phyloP scores from a whole-genome alignment of 2,329 filamentous ascomycete species.

The Fusarium cicatricum region DNA sequence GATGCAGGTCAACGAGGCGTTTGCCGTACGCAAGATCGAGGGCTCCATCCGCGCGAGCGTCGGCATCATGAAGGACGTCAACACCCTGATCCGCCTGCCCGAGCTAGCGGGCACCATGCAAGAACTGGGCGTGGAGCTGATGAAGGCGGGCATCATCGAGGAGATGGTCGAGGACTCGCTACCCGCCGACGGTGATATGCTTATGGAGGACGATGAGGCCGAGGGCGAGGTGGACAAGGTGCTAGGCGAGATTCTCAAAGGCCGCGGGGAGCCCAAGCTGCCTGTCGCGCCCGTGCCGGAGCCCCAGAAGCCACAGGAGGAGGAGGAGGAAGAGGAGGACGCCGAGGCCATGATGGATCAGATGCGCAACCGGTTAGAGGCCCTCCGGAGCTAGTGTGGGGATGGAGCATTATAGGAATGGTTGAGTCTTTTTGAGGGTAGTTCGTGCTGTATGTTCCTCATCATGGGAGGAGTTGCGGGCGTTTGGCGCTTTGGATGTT shows the following conservation, averaged over 20 bases:
- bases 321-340: constrained; percentile 74
- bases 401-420: neutral
- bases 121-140: constrained; percentile 84
- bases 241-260: constrained; percentile 87
- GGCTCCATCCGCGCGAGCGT: constrained; percentile 87
- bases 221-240: constrained; percentile 91
- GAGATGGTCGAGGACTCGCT: constrained; percentile 93
- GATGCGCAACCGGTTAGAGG: constrained; percentile 92
- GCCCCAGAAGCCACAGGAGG: constrained; percentile 60
- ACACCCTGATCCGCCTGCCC: constrained; percentile 82
- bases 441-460: constrained; percentile 15
- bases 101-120: constrained; percentile 90
- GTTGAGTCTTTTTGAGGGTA: neutral
- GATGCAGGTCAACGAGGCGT: constrained; percentile 98
- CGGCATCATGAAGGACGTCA: constrained; percentile 97
- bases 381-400: constrained; percentile 76
- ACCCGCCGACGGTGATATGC: constrained; percentile 75
- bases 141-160: constrained; percentile 96
- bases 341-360: constrained; percentile 91
- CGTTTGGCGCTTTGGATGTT: constrained; percentile 31
- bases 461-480: constrained; percentile 32
- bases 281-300: constrained; percentile 64
- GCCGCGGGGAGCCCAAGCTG: constrained; percentile 70
- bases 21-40: constrained; percentile 94
- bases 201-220: constrained; percentile 79